phyloP scores from a whole-genome alignment of 495 filamentous ascomycete species.

The Aspergillus kassunensis region DNA sequence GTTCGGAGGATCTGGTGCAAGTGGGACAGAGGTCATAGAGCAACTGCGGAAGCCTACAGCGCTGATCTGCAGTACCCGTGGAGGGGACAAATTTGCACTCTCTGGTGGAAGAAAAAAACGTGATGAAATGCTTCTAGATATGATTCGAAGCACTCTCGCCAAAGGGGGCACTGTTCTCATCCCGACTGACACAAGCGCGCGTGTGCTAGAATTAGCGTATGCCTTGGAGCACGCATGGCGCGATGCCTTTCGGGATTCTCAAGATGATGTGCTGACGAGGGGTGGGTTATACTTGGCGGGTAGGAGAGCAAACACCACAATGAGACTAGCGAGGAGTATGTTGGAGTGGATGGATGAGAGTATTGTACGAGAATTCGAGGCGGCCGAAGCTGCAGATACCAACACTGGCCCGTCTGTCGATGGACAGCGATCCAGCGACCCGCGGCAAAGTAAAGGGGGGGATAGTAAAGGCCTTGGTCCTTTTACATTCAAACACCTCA shows the following conservation, averaged over 20 bases:
- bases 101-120: constrained; percentile 70
- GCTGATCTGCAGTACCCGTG: constrained; percentile 82
- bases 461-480: constrained; percentile 58
- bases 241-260: constrained; percentile 50
- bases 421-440: constrained; percentile 30
- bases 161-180: constrained; percentile 93
- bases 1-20: constrained; percentile 75
- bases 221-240: constrained; percentile 89
- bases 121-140: constrained; percentile 79
- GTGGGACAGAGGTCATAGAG: constrained; percentile 87
- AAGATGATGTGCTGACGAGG: constrained; percentile 54
- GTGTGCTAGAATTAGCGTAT: constrained; percentile 91
- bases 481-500: constrained; percentile 86
- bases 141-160: constrained; percentile 69
- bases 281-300: constrained; percentile 80
- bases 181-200: constrained; percentile 89
- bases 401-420: constrained; percentile 41
- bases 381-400: constrained; percentile 52
- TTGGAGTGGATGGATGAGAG: constrained; percentile 98
- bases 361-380: constrained; percentile 87
- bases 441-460: constrained; percentile 30
- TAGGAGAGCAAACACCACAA: constrained; percentile 72
- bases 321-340: constrained; percentile 89
- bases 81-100: constrained; percentile 66
- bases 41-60: constrained; percentile 90